Evolutionary conservation across 169 alveolate species (phyloP), one percentile per base, ranked within the genome.

Genomic region (Plasmodium vivax): DNA sequence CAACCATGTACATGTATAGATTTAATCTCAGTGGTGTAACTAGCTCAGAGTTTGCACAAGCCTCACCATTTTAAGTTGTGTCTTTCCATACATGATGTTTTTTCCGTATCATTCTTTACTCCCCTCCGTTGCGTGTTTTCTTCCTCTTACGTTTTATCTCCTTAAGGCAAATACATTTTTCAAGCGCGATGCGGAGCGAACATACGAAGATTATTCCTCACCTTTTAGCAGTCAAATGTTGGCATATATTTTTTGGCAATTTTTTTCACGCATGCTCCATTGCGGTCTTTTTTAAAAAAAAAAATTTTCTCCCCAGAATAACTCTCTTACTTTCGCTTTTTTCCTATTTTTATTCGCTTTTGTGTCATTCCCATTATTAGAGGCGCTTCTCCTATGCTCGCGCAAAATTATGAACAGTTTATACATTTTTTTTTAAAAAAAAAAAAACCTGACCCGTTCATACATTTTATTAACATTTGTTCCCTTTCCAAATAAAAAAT

Each of bases 1-100:
- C 84, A 77, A 34, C 23, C 58, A 77, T 77, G 51, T 7, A 38
- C 58, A 77, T 41, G 58, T n/a, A 45, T 77, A 77, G 84, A 77
- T 38, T 34, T 77, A 77, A 77, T 77, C 84, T 77, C 58, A 77
- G 27, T n/a, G 38, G 84, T 38, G 84, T 77, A 77, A 38, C 51
- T 38, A 77, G 27, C 84, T 77, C 34, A 77, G 51, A 77, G 12
- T 77, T 38, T 77, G 77, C 77, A 68, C 14, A 23, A 10, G n/a
- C n/a, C 77, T 68, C 41, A 27, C 43, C 38, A 68, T 19, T 68
- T 68, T 5, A 51, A 51, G 23, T 51, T 51, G 16, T 14, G 23
- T 51, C 77, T 30, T 68, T 23, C n/a, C 38, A 68, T 68, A 68
- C 43, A 68, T n/a, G 36, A 68, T 68, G 41, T 5, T 23, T 68